A percentile compares a stretch with the other conserved stretches of the same genome.
These are phyloP conservation scores for Udeniomyces megalosporus DNA, from an alignment of 768 basidiomycete species.

Conservation along the genomic window DNA sequence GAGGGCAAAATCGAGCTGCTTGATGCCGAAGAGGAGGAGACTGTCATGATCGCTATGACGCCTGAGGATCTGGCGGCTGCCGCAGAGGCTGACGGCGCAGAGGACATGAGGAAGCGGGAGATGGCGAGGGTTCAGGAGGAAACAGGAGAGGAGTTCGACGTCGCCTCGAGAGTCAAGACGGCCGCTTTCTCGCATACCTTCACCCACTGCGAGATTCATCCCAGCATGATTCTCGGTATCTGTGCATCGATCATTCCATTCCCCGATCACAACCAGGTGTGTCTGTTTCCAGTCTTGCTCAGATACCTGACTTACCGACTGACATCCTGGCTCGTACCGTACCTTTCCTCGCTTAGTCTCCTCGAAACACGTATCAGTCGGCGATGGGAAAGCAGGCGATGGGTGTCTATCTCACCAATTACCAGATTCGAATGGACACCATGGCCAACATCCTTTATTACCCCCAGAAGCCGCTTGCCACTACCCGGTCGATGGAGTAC, in stretches of 20 bases:
- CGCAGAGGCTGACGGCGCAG: slow-evolving; percentile 36
- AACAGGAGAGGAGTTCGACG: slow-evolving; percentile 40
- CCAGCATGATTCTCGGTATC: slow-evolving; percentile 95
- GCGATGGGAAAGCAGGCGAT: slow-evolving; percentile 99
- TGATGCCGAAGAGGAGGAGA: slow-evolving; percentile 98
- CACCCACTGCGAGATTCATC: slow-evolving; percentile 99
- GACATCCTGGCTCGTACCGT: background rate
- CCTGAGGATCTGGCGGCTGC: slow-evolving; percentile 86
- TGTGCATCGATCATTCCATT: slow-evolving; percentile 99
- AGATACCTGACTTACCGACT: background rate
- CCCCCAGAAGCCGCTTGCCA: slow-evolving; percentile 95
- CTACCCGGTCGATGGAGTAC: slow-evolving; percentile 98
- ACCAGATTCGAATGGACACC: slow-evolving; percentile 96
- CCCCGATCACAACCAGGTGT: slow-evolving; percentile 96
- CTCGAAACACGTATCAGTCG: slow-evolving; percentile 99
- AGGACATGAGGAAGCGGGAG: slow-evolving; percentile 22
- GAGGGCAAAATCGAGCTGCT: slow-evolving; percentile 81
- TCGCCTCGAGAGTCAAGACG: slow-evolving; percentile 73
- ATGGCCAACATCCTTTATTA: slow-evolving; percentile 99
- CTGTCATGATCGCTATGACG: slow-evolving; percentile 98
- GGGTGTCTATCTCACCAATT: slow-evolving; percentile 97
- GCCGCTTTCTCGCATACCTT: slow-evolving; percentile 73
- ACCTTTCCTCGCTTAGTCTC: slow-evolving; percentile 45
- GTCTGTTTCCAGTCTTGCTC: slow-evolving; percentile 23
- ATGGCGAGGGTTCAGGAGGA: slow-evolving; percentile 32